Conservation (phyloP, 768 basidiomycete species). For the Phylloporus sp. region DNA sequence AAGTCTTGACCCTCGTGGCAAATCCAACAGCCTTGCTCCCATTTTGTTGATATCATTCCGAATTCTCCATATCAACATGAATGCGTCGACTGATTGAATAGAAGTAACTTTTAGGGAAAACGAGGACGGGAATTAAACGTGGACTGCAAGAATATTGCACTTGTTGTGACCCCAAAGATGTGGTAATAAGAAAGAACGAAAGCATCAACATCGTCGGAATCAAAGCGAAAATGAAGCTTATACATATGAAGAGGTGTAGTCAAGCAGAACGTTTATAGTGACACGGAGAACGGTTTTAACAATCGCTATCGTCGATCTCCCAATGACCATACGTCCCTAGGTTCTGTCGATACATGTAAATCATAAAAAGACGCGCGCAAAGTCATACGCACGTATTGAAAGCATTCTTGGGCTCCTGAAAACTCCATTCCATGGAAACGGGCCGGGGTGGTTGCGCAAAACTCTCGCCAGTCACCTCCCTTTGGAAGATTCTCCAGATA, state of each 20-base stretch:
- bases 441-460: constrained; percentile 33
- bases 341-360: neutral
- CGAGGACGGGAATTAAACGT: too few species aligned
- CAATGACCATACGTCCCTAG: constrained; percentile 20
- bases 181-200: too few species aligned
- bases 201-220: neutral
- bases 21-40: too few species aligned
- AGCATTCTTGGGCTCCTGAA: constrained; percentile 20
- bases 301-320: constrained; percentile 20
- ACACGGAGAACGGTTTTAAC: neutral
- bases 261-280: neutral
- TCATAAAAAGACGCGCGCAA: neutral
- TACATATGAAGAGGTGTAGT: neutral
- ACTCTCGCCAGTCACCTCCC: constrained; percentile 29
- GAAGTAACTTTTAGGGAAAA: too few species aligned
- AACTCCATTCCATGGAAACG: constrained; percentile 25
- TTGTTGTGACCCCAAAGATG: too few species aligned
- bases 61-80: too few species aligned
- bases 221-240: too few species aligned
- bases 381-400: constrained; percentile 13
- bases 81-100: too few species aligned
- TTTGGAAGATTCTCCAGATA: constrained; percentile 26
- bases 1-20: too few species aligned
- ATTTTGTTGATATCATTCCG: too few species aligned
- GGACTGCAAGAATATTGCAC: too few species aligned